Base-by-base conservation (phyloP, 225 moss, liverwort and hornwort species). In the Takakia lepidozioides region DNA sequence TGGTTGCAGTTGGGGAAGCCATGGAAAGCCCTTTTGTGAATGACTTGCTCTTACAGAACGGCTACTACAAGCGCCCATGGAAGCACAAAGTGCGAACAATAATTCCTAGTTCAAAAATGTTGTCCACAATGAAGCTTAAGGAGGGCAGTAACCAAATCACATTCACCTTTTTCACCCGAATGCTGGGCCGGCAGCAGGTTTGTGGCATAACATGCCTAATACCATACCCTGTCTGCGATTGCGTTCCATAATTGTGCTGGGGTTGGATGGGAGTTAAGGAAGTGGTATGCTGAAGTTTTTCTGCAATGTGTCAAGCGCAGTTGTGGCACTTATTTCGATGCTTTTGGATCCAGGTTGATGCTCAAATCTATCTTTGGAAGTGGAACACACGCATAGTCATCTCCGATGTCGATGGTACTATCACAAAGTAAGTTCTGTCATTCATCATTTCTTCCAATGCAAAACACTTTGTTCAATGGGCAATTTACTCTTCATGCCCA, bases 331-430 rank as follows among this genome's bases (percentile, higher is more conserved):
- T n/a, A n/a, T n/a, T n/a, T n/a, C n/a, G n/a, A n/a, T n/a, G n/a
- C n/a, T n/a, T n/a, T n/a, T n/a, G n/a, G n/a, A n/a, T n/a, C n/a
- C 57, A 81, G 80, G 80, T 81, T 52, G 71, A 75, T 52, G 80
- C 80, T 24, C 67, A 71, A 22, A 71, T 81, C 19, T 81, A 75
- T 45, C 58, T 81, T 8, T 81, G 80, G 80, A 75, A 68, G 22
- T 81, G 80, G 80, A 81, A 71, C 45, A 59, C 80, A 22, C 56
- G 80, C 25, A 68, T 81, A 45, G 80, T 81, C 10, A 71, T 81
- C 19, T 81, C 80, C 35, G 80, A 81, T 51, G 80, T 81, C 32
- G 80, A 81, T 56, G 80, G 80, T 29, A 81, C 80, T 2, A 81
- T 81, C 11, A 81, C 80, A 56, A 81, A 65, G 80, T 81, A 54